Base-by-base conservation (phyloP, 306 rosid genomes). In the Gynostemma pentaphyllum region DNA sequence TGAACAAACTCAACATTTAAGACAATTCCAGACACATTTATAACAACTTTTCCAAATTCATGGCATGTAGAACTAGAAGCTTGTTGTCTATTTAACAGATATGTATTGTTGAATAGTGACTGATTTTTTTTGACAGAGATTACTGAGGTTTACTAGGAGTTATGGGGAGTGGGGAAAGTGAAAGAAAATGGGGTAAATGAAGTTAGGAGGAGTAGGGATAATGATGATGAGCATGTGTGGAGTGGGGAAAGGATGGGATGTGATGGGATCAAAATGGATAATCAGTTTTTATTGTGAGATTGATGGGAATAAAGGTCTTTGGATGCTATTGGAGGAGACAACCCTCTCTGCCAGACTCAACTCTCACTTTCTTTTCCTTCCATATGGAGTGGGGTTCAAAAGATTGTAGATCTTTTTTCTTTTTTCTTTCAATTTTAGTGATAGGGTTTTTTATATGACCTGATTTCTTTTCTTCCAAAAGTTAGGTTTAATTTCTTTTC, bases 271-370 rank as follows among this genome's bases (percentile, higher is more conserved):
- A 40, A 26, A 26, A 47, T 28, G 64, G 27, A 56, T 56, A 56
- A 56, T 36, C 64, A 57, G 45, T n/a, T 18, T n/a, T n/a, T n/a
- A 28, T 36, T 27, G 64, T 36, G 64, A 37, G 69, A 62, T 70
- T 70, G 69, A 70, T 70, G 63, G 69, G 69, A 62, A 48, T 47
- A 40, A 70, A 70, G 48, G 42, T n/a, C 4, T 47, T 64, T 65
- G 15, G 46, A 29, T 36, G 62, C 42, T 40, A 27, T 69, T 37
- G 67, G 54, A 62, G 61, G 48, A 39, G 29, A 70, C 74, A 70
- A 45, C 0, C 46, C 9, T 55, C 64, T 57, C 26, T 18, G 26
- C 50, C 3, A 50, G 15, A 13, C 10, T 30, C 36, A 46, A 45
- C 37, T 13, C 50, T 61, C 37, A 62, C 59, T 5, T 30, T 64